Base-by-base conservation (phyloP, 2,329 filamentous ascomycete genomes). In the Colletotrichum phormii region DNA sequence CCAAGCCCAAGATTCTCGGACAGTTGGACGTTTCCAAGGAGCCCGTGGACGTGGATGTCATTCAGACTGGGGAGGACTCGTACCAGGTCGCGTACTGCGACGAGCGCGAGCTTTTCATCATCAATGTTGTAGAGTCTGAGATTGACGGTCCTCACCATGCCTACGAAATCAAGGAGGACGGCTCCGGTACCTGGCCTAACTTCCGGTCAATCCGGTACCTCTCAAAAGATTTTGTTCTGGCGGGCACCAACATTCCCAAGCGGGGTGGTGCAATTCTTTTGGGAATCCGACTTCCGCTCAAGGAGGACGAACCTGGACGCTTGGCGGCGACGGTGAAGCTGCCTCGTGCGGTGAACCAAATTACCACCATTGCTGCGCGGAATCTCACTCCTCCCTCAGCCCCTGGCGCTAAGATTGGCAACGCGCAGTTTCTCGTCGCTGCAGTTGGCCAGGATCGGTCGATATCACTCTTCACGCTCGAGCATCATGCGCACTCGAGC, bases 81-180 rank as follows among this genome's bases (percentile, higher is more conserved):
- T 97, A 93, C 80, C 89, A 92, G 76, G 84, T 98, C 66, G 92
- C 92, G 3, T 98, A 95, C 82, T 95, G 93, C 81, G 91, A 93
- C 77, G 91, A 94, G 75, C 86, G 92, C 79, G 91, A 95, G 76
- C 87, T 98, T 61, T 93, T 91, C 81, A 84, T 93, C 46, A 87
- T 93, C 77, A 89, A 89, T 37, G 84, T 82, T 75, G 78, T 75
- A 73, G 84, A 86, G 74, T 77, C 77, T 11, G 82, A 84, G 57
- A 78, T 82, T n/a, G 81, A 82, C 62, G 86, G 87, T 31, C 88
- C 89, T 5, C 80, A 83, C 74, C 81, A 82, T 79, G 88, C 89
- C 76, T 95, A 85, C 85, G 89, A 84, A 29, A 88, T 90, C 74
- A 85, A 88, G 53, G 81, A 85, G 33, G 84, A 87, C 67, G 84